Base-by-base conservation (phyloP, 2,329 filamentous ascomycete species). In the Incumbomyces lentus region DNA sequence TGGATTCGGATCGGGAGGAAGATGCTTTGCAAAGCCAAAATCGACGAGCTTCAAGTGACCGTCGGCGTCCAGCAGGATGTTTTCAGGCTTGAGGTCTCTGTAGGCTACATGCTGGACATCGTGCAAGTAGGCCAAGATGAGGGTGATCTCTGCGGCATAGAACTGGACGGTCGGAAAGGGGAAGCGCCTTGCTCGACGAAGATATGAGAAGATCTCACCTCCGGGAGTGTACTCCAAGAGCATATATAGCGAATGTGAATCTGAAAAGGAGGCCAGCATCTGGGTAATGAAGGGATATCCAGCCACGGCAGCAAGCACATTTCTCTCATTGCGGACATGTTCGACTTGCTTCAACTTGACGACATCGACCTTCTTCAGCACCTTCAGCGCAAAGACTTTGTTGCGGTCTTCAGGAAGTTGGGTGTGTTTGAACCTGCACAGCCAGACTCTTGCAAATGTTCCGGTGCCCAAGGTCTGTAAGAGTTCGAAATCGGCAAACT, bases 71-170 rank as follows among this genome's bases (percentile, higher is more conserved):
- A 82, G 73, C 40, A 82, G 68, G 40, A 82, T 81, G 58, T 82
- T 82, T 61, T 82, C 92, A 4, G 79, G 79, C 57, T 82, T 82
- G 51, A 82, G 62, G 57, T 82, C 79, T 17, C 79, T 73, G 58
- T 82, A 82, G 46, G 78, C 79, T 32, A 82, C 73, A 76, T 56
- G 77, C 55, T 81, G 71, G 22, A 72, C 64, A 56, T 82, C 76
- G 59, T 82, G 79, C 44, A 82, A 65, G 57, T 76, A 82, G 52
- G 81, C 78, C 43, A 82, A 64, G 50, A 81, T 80, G 49, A 82
- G 66, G 12, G 78, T 75, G 45, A 82, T 82, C 58, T 82, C 79
- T 19, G 78, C 79, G 17, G 76, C 79, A 60, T 82, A 82, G 62
- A 82, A 81, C 56, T 73, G 74, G 12, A 78, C 74, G 0, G 77